Evolutionary conservation across 345 rosid genomes (phyloP).

Genomic region (Pistacia integerrima): DNA sequence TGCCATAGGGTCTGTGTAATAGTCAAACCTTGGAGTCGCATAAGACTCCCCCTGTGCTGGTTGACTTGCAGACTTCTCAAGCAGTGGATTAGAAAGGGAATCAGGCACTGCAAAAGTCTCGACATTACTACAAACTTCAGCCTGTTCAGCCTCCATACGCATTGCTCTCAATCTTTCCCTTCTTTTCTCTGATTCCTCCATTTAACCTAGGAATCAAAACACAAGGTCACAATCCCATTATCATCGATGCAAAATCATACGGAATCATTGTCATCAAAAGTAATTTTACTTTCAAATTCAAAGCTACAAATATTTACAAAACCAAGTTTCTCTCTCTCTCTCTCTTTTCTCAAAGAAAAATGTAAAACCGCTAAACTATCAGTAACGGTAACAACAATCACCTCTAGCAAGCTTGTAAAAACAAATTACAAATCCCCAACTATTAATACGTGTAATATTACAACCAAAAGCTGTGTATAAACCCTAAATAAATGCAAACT

Average conservation of each 20-base stretch:
- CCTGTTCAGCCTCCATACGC: constrained; percentile 65
- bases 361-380: too few species aligned
- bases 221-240: constrained; percentile 2
- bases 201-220: constrained; percentile 19
- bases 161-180: constrained; percentile 72
- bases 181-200: constrained; percentile 85
- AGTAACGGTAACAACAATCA: too few species aligned
- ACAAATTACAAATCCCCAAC: background rate
- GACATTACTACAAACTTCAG: constrained; percentile 34
- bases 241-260: background rate
- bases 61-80: constrained; percentile 36
- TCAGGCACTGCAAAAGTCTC: constrained; percentile 33
- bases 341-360: too few species aligned
- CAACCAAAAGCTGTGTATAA: background rate
- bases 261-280: background rate
- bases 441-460: background rate
- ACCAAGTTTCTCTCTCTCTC: too few species aligned
- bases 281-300: background rate
- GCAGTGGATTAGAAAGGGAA: constrained; percentile 71
- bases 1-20: constrained; percentile 76
- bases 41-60: constrained; percentile 30
- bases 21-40: constrained; percentile 62
- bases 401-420: background rate
- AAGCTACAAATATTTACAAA: background rate
- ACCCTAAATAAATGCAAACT: background rate